Base-by-base conservation (phyloP, 2,329 filamentous ascomycete species). In the Ophiostoma ulmi region DNA sequence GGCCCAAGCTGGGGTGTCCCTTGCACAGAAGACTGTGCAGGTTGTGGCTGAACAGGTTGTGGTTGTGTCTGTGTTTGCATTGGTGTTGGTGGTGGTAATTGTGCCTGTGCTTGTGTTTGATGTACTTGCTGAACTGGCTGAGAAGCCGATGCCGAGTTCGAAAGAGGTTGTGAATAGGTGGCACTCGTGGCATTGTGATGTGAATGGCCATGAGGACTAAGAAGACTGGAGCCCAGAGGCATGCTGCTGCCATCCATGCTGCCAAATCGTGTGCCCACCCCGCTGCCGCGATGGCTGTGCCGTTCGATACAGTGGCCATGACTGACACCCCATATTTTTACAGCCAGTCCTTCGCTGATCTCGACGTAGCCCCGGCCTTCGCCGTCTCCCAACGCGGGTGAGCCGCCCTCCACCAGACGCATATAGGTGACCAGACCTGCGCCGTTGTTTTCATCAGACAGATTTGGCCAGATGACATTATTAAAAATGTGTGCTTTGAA, bases 401-500 rank as follows among this genome's bases (percentile, higher is more conserved):
- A 95, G 3, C 94, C 94, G 13, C 94, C 94, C 77, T 97, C 94
- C 5, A 92, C 90, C 11, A 99, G 83, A 20, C 95, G 88, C 78
- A 93, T 90, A 75, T 97, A 98, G 0, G 93, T 97, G 44, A 99
- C 88, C 38, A 99, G 85, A 0, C 95, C 95, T 4, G 94, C 94
- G 35, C 95, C 95, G 44, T 94, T 93, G 78, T 97, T 95, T 80
- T 99, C 95, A 77, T 99, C 94, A 0, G 93, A 96, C 55, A 99
- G 82, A 75, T 99, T 99, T 0, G 95, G 95, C 95, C 95, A 99
- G 70, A 98, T 97, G 71, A 97, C 83, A 77, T 97, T 96, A 80
- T 99, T 99, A 83, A 99, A 99, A 72, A 99, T 92, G 80, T 99
- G 94, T 0, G 85, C 88, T 78, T 97, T 98, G 80, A 99, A 90